A percentile compares a stretch with the other conserved stretches of the same genome.
phyloP scores from a whole-genome alignment of 768 basidiomycete genomes.

The Lactarius hatsudake region DNA sequence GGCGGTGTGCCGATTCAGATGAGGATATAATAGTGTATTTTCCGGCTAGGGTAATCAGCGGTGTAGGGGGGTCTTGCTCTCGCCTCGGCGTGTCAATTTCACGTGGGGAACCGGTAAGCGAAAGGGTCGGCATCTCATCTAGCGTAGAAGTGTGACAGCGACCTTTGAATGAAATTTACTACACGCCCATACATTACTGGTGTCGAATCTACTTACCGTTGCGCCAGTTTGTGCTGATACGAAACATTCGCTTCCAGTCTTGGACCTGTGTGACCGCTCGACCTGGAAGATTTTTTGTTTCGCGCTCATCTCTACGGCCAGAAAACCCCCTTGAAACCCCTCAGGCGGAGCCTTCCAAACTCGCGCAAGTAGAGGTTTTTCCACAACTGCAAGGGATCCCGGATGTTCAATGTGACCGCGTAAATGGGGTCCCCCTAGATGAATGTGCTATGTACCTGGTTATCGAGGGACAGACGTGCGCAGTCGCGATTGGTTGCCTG shows the following conservation, averaged over 20 bases:
- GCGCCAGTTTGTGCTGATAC: constrained; percentile 80
- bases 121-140: constrained; percentile 8
- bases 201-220: constrained; percentile 49
- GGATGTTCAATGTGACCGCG: constrained; percentile 23
- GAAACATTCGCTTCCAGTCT: constrained; percentile 88
- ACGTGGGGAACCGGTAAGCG: neutral
- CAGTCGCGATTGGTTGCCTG: constrained; percentile 65
- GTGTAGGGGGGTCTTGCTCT: constrained; percentile 22
- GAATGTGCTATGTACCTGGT: constrained; percentile 48
- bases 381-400: constrained; percentile 53
- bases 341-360: constrained; percentile 64
- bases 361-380: constrained; percentile 58
- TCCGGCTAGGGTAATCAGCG: constrained; percentile 24
- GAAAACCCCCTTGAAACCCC: constrained; percentile 66
- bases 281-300: constrained; percentile 57
- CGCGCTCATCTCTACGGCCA: constrained; percentile 52
- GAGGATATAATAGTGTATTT: constrained; percentile 21
- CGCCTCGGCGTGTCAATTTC: neutral
- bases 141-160: constrained; percentile 44
- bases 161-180: constrained; percentile 41
- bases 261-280: constrained; percentile 41
- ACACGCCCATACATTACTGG: neutral
- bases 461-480: constrained; percentile 63
- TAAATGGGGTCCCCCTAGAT: constrained; percentile 25
- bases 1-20: constrained; percentile 48